Evolutionary conservation across 1,139 yeast genomes (phyloP), one percentile per base, ranked within the genome.

Genomic region (Debaryomyces coudertii): DNA sequence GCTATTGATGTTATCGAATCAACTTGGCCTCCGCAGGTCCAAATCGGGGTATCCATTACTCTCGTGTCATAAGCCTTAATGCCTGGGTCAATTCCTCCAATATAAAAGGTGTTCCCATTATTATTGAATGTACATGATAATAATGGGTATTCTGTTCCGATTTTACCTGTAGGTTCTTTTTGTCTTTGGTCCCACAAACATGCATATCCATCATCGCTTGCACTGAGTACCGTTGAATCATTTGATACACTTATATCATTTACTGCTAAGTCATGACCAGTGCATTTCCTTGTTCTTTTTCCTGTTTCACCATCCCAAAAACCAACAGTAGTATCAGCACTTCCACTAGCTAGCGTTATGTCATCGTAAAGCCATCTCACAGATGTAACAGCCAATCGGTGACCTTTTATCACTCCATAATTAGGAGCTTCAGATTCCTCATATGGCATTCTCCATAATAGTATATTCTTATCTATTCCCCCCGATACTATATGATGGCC

Each of bases 51-150:
- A 5, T 65, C 63, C 23, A 67, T 53, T 27, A 65, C 63, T 52
- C 84, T 63, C 27, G 77, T 47, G 55, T 87, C 93, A 65, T 75
- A 83, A 1, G 83, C 85, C 41, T 67, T 61, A 0, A 88, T 73
- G 0, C 71, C 64, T 1, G 90, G 85, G 49, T 87, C 93, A 2
- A 88, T 78, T 0, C 96, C 96, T 0, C 85, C 71, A 4, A 80
- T 69, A 53, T 73, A 87, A 2, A 86, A 54, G 6, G 65, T 65
- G 8, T 66, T 57, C 1, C 79, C 83, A 28, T 61, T 61, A 3
- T 58, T 51, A 46, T 65, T 65, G 44, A 68, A 58, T 1, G 77
- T 74, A 5, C 85, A 79, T 0, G 88, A 70, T 14, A 87, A 62
- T 1, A 87, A 55, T 0, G 95, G 93, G 54, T 70, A 85, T 2